phyloP scores from a whole-genome alignment of 2,329 filamentous ascomycete species.

The Calonectria fujianensis region DNA sequence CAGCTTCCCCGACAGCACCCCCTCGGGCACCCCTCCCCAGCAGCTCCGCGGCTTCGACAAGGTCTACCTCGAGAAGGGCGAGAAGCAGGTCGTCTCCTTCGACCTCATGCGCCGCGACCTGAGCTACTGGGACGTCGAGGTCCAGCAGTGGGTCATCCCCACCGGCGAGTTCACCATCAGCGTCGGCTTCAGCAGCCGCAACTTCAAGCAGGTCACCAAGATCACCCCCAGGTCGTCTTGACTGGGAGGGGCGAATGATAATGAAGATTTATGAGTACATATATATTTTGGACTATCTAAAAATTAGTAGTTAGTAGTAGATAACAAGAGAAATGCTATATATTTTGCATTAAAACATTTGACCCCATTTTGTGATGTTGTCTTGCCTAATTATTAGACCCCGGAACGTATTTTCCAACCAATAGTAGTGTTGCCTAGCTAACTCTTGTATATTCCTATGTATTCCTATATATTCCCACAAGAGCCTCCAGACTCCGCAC shows the following conservation, averaged over 20 bases:
- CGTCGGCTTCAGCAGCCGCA: conserved; percentile 55
- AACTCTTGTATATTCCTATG: background rate
- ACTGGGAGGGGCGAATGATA: conserved; percentile 34
- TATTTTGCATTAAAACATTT: background rate
- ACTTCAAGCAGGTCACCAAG: conserved; percentile 51
- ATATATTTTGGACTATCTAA: conserved; percentile 1
- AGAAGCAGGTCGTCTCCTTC: conserved; percentile 65
- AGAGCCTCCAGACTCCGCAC: background rate
- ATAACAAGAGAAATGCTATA: conserved; percentile 14
- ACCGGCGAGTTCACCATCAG: conserved; percentile 52
- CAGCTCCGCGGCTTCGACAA: conserved; percentile 73
- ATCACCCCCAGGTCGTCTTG: conserved; percentile 49
- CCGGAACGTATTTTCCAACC: too few relatives aligned
- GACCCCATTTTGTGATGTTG: background rate
- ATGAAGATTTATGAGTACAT: conserved; percentile 43
- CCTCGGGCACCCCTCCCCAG: conserved; percentile 66
- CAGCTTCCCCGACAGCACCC: conserved; percentile 61
- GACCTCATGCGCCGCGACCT: conserved; percentile 68
- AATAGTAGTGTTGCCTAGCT: background rate
- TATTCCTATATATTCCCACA: background rate
- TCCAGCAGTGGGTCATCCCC: conserved; percentile 63
- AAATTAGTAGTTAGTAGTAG: conserved; percentile 19
- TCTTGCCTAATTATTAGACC: background rate
- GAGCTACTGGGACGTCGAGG: conserved; percentile 68
- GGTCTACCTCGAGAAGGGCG: conserved; percentile 63